These are phyloP conservation scores for Fragilaria crotonensis DNA, from an alignment of 108 stramenopile species.

Conservation along the genomic window DNA sequence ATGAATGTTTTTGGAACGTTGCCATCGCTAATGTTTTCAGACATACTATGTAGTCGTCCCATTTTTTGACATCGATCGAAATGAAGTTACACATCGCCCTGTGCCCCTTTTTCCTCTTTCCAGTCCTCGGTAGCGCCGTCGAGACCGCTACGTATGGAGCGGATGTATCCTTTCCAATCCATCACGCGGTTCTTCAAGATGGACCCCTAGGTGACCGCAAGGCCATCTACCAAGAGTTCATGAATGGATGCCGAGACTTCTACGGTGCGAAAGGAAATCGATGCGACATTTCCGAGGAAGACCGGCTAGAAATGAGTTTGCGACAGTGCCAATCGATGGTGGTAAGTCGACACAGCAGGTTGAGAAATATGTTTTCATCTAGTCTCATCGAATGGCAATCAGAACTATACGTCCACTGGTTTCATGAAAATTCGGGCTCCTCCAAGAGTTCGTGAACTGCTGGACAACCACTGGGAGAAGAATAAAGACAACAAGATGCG, in stretches of 20 bases:
- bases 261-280: conserved; percentile 13
- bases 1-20: too few relatives aligned
- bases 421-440: conserved; percentile 48
- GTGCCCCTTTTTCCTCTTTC: too few relatives aligned
- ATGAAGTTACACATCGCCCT: too few relatives aligned
- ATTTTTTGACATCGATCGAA: too few relatives aligned
- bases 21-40: too few relatives aligned
- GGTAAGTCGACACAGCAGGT: background rate
- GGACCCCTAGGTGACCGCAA: conserved; percentile 37
- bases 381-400: background rate
- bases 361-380: background rate
- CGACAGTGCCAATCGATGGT: conserved; percentile 72
- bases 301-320: conserved; percentile 70
- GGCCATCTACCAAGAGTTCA: conserved; percentile 57
- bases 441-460: conserved; percentile 19
- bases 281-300: conserved; percentile 61
- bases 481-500: conserved; percentile 24
- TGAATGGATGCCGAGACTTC: conserved; percentile 49
- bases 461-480: conserved; percentile 38
- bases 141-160: conserved; percentile 25
- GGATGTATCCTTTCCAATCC: conserved; percentile 48
- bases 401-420: conserved; percentile 47
- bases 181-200: conserved; percentile 6
- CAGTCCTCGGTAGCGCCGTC: background rate
- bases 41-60: too few relatives aligned